Evolutionary conservation across 495 filamentous ascomycete species (phyloP), one percentile per base, ranked within the genome.

Genomic region (Xylaria scruposa): DNA sequence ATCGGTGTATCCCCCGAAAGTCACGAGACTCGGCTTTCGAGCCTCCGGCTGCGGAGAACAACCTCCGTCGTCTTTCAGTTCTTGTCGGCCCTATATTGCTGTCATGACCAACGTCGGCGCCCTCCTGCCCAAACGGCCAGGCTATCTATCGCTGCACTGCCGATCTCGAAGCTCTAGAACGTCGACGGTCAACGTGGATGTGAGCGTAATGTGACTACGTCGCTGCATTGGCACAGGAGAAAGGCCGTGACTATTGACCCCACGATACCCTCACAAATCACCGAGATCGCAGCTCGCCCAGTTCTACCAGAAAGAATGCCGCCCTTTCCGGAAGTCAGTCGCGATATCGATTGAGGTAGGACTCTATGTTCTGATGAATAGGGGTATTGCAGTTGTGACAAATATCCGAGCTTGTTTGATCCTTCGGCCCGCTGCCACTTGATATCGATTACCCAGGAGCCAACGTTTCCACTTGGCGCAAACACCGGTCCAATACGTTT

Each of bases 351-450:
- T 10, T 67, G 17, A 36, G 29, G n/a, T 58, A 53, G 19, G 31
- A 42, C 12, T 68, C 24, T 44, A 21, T 10, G 7, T 31, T 19
- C 19, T 21, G 26, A 38, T n/a, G 47, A 54, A 54, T 24, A 40
- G 36, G 49, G 19, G 47, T 19, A 51, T 24, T 31, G 40, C 12
- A 44, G 36, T 31, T 59, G 66, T 47, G 36, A 61, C 54, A 47
- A 59, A 69, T 49, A 38, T 58, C 31, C 49, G 44, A 46, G 36
- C 29, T 24, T 46, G 53, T 69, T 36, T 69, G 56, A 60, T 59
- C 67, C 67, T 69, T 69, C 67, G 24, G 33, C 53, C 56, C 38
- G 26, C 54, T 54, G 9, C 42, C 47, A 9, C 36, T 31, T 29
- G 65, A 54, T 42, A 21, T 56, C 65, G 21, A 51, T 46, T 15